Conservation (phyloP, 768 basidiomycete species). For the Stropharia rugosoannulata region DNA sequence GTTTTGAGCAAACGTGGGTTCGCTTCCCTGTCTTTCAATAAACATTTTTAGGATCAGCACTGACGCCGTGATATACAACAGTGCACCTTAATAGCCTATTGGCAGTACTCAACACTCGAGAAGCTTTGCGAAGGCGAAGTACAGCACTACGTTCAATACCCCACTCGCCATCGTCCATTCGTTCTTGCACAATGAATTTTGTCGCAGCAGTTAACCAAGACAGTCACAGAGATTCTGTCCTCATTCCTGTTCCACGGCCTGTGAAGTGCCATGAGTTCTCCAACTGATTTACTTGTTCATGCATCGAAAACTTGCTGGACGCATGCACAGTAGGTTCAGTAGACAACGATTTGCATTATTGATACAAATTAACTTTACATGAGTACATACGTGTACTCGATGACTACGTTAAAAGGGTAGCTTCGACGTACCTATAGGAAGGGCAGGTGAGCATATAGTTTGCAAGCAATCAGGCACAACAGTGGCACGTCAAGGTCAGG, state of each 20-base stretch:
- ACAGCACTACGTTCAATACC: conserved; percentile 21
- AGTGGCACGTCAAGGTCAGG: conserved; percentile 12
- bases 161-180: conserved; percentile 20
- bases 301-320: no score
- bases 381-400: no score
- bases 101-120: conserved; percentile 29
- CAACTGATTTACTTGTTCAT: no score
- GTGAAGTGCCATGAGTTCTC: no score
- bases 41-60: not conserved
- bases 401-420: no score
- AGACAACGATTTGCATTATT: no score
- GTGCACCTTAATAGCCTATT: conserved; percentile 35
- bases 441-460: conserved; percentile 1
- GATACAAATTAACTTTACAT: no score
- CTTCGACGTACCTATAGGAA: conserved; percentile 8
- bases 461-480: not conserved
- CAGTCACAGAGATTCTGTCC: no score
- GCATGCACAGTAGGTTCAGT: no score
- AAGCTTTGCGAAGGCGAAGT: conserved; percentile 21
- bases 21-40: not conserved
- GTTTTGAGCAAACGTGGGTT: conserved; percentile 24
- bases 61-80: not conserved
- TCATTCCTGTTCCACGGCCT: no score
- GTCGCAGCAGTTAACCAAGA: not conserved
- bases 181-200: conserved; percentile 12